Evolutionary conservation across 768 basidiomycete species (phyloP), one percentile per base, ranked within the genome.

Genomic region (Lentinula sp.): DNA sequence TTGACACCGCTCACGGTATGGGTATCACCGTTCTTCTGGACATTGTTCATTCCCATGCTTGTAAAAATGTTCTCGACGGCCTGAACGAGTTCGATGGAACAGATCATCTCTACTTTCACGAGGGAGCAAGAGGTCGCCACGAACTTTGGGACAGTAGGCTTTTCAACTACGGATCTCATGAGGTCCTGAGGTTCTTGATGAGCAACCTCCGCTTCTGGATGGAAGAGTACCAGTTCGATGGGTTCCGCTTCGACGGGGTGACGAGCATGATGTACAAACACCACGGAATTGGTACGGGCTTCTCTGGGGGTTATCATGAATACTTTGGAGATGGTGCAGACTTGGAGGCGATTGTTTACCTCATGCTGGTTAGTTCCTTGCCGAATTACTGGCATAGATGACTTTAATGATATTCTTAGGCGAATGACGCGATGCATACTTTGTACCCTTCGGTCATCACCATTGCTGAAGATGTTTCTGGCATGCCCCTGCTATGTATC

Each of bases 261-360:
- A 99, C 97, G 3, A 95, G 93, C 70, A 98, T 98, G 96, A 95
- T 99, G 93, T 99, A 98, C 76, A 77, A 85, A 56, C 97, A 99
- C 70, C 97, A 98, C 73, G 97, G 97, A 9, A 98, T 98, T 66
- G 96, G 96, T 15, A 85, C 95, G 7, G 97, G 96, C 16, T 99
- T 99, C 77, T 96, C 94, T 45, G 95, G 96, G 32, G 95, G 93
- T 12, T 99, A 99, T 74, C 92, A 97, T 69, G 97, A 99, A 73
- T 99, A 99, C 75, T 99, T 98, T 72, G 96, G 95, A 13, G 78
- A 84, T 37, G 76, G 74, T 12, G 90, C 90, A 18, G 97, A 98
- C 67, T 76, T 87, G 51, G 96, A 98, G 68, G 94, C 85, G 6
- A 87, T 99, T 62, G 90, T 90, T 18, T 99, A 99, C 72, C 83